Evolutionary conservation across 139 green algal genomes (phyloP).

Genomic region (Chlorella sp.): DNA sequence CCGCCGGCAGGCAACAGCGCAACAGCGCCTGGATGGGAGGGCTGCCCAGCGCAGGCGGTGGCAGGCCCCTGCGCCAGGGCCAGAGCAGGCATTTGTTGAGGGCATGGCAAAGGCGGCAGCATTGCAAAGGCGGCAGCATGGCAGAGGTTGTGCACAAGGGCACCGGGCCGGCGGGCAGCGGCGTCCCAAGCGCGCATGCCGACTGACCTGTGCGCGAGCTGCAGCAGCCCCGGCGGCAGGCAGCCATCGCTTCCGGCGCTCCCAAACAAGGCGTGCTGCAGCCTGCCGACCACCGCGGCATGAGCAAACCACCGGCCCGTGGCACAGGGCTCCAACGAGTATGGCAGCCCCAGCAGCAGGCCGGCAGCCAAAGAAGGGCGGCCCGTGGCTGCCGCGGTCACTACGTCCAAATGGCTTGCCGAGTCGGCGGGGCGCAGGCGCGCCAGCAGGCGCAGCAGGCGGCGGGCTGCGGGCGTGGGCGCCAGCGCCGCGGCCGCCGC

Average conservation of each 20-base stretch:
- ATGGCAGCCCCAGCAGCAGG: constrained; percentile 56
- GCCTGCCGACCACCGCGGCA: constrained; percentile 13
- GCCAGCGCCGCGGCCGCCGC: too few relatives aligned
- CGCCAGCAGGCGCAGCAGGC: constrained; percentile 32
- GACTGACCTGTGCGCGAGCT: not conserved
- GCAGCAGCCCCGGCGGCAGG: constrained; percentile 5
- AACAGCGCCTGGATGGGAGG: constrained; percentile 24
- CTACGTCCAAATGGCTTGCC: constrained; percentile 32
- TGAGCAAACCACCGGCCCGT: constrained; percentile 44
- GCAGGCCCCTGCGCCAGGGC: not conserved
- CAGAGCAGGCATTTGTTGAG: too few relatives aligned
- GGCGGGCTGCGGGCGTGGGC: constrained; percentile 12
- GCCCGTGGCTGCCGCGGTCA: constrained; percentile 31
- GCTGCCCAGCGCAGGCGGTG: constrained; percentile 17
- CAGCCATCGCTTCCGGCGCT: too few relatives aligned
- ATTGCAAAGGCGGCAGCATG: not conserved
- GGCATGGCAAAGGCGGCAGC: not conserved
- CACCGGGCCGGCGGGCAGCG: too few relatives aligned
- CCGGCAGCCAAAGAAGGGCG: constrained; percentile 45
- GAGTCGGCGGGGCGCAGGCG: constrained; percentile 26
- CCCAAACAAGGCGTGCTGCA: constrained; percentile 36
- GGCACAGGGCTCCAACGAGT: constrained; percentile 52
- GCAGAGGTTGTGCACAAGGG: too few relatives aligned
- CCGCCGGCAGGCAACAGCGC: constrained; percentile 35
- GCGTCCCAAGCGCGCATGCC: not conserved